phyloP scores from a whole-genome alignment of 768 basidiomycete genomes.

The Panaeolus cyanescens region DNA sequence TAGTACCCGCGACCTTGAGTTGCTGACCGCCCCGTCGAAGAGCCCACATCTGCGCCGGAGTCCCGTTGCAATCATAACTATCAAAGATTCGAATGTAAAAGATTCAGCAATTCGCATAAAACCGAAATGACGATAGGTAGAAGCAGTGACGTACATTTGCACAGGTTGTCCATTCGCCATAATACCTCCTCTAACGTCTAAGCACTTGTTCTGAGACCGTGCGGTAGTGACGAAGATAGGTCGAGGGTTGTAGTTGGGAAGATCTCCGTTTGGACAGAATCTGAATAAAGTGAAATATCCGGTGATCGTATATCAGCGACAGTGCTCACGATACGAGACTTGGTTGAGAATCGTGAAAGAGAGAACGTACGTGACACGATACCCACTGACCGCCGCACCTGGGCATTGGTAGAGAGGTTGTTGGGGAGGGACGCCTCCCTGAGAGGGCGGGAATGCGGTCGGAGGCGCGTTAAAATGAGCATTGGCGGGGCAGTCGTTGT shows the following conservation, averaged over 20 bases:
- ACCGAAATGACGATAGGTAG: background rate
- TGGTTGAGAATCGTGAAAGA: background rate
- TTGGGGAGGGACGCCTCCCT: conserved; percentile 16
- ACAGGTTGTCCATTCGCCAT: conserved; percentile 29
- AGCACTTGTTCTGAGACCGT: conserved; percentile 20
- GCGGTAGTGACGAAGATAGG: conserved; percentile 20
- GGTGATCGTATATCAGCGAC: no score
- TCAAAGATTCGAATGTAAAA: background rate
- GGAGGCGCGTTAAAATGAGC: conserved; percentile 21
- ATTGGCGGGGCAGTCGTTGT: conserved; percentile 18
- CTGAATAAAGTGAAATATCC: conserved; percentile 13
- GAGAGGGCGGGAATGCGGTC: conserved; percentile 21
- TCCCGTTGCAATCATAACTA: conserved; percentile 19
- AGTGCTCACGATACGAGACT: background rate
- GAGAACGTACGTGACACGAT: conserved; percentile 24
- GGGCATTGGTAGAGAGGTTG: conserved; percentile 25
- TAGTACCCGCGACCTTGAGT: conserved; percentile 15
- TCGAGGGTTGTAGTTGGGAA: conserved; percentile 15
- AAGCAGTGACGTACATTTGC: conserved; percentile 23
- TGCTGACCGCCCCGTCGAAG: conserved; percentile 15
- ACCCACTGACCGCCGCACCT: conserved; percentile 16
- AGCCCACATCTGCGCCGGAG: conserved; percentile 16
- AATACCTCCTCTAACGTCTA: conserved; percentile 29
- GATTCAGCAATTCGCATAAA: no score
- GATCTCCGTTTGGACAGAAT: conserved; percentile 26